phyloP scores from a whole-genome alignment of 2,329 filamentous ascomycete genomes.

The Apiospora saccharicola region DNA sequence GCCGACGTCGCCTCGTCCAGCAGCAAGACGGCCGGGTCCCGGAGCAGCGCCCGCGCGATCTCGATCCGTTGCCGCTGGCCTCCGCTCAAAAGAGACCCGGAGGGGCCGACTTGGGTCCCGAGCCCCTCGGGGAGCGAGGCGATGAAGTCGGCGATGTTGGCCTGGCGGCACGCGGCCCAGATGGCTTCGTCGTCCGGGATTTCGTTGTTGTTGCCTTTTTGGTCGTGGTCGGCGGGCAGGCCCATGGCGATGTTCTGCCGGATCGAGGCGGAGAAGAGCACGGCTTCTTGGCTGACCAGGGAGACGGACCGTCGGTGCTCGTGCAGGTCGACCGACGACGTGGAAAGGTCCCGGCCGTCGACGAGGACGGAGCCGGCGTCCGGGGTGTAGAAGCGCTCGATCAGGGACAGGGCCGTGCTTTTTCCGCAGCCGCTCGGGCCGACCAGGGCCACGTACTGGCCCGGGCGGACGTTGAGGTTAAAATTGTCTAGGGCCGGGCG shows the following conservation, averaged over 20 bases:
- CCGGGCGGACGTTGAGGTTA: slow-evolving; percentile 51
- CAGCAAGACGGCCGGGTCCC: slow-evolving; percentile 50
- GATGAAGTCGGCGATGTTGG: slow-evolving; percentile 52
- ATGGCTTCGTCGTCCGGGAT: slow-evolving; percentile 50
- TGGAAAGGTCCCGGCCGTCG: slow-evolving; percentile 56
- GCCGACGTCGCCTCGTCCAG: slow-evolving; percentile 48
- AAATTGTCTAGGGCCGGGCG: slow-evolving; percentile 52
- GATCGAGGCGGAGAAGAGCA: slow-evolving; percentile 64
- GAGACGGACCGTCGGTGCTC: slow-evolving; percentile 60
- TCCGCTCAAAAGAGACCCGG: slow-evolving; percentile 35
- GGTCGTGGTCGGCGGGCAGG: no score
- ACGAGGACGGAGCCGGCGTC: slow-evolving; percentile 57
- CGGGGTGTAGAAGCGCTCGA: slow-evolving; percentile 55
- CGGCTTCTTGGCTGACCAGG: slow-evolving; percentile 64
- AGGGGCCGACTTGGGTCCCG: slow-evolving; percentile 51
- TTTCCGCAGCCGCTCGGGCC: slow-evolving; percentile 67
- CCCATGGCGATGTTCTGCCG: slow-evolving; percentile 66
- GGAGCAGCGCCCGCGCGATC: slow-evolving; percentile 52
- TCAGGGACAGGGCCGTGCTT: slow-evolving; percentile 64
- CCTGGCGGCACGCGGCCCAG: slow-evolving; percentile 29
- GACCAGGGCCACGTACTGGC: slow-evolving; percentile 62
- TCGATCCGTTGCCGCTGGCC: slow-evolving; percentile 56
- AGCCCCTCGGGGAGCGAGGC: slow-evolving; percentile 56
- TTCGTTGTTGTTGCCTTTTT: no score
- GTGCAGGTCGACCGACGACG: slow-evolving; percentile 47